Base-by-base conservation (phyloP, 192 early-diverging fungal genomes). In the Linderina pennispora region DNA sequence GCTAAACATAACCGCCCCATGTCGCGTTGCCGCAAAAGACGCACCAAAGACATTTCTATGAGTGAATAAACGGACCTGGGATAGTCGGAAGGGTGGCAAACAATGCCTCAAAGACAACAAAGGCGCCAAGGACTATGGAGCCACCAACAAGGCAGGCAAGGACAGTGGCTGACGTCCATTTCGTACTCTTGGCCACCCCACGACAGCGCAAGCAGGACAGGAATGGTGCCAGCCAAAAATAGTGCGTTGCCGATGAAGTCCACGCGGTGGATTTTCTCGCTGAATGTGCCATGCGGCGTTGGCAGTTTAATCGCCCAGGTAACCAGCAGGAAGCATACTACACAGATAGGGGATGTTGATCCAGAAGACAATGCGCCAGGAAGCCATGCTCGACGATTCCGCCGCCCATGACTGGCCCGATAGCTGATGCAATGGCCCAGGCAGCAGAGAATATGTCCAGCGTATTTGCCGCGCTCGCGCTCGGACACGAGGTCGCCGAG, bases 201-300 rank as follows among this genome's bases (percentile, higher is more conserved):
- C 24, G 81, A 70, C 18, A 82, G 62, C 0, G 84, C 84, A 13
- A 83, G 48, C 10, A 88, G 61, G 36, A 91, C 43, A 15, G 59
- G 58, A 13, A 75, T 43, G 28, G 77, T 74, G 16, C 75, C 62
- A 23, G 50, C 32, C 26, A 78, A 43, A 17, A 86, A 49, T 1
- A 76, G 13, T n/a, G 58, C 11, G 20, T 61, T 58, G 23, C 84
- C 84, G 19, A 77, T 40, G 41, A 56, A 82, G 55, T 85, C 85
- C 38, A 87, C 61, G 11, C 73, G 51, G 7, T 48, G 15, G 13
- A 83, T 17, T 45, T 85, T 82, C 10, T 49, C 45, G 31, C 24
- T 32, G 34, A 44, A 28, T 0, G 16, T 41, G 32, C 45, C 36
- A 9, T 18, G 15, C 26, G 26, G 46, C 16, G 23, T 21, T 2